Conservation (phyloP, 2,329 filamentous ascomycete species). For the Septoria linicola region DNA sequence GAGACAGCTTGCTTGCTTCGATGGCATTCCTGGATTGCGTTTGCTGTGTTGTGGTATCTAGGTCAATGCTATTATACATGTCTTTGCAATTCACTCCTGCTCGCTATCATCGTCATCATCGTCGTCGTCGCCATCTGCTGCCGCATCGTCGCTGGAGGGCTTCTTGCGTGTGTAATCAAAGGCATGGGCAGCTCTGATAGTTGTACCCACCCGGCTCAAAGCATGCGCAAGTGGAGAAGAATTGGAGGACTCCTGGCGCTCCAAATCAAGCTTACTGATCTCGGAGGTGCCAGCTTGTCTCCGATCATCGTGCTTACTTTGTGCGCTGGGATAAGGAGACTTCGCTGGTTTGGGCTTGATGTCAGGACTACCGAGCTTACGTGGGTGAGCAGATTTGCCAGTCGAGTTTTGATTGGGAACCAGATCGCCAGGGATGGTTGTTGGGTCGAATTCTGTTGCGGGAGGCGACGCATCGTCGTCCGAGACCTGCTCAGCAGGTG, state of each 20-base stretch:
- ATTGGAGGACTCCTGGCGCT: too few species aligned
- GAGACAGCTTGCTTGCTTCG: too few species aligned
- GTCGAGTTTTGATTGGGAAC: not conserved
- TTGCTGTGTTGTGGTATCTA: not conserved
- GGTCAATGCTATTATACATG: not conserved
- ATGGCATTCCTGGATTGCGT: not conserved
- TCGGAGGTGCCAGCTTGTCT: conserved; percentile 3
- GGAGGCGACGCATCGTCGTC: not conserved
- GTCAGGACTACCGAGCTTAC: not conserved
- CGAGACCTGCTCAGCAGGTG: not conserved
- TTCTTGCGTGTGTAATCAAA: conserved; percentile 20
- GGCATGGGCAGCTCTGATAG: conserved; percentile 19
- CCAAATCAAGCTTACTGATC: conserved; percentile 14
- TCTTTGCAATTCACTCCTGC: conserved; percentile 4
- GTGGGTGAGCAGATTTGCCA: not conserved
- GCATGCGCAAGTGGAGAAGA: conserved; percentile 18
- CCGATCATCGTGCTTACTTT: not conserved
- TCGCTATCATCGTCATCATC: conserved; percentile 22
- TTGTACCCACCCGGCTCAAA: conserved; percentile 21
- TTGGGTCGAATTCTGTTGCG: conserved; percentile 1
- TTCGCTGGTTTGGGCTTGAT: conserved; percentile 6
- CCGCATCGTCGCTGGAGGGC: conserved; percentile 7
- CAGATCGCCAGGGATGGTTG: not conserved
- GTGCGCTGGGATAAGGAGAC: not conserved
- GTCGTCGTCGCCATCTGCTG: conserved; percentile 14